phyloP scores from a whole-genome alignment of 331 rosid species.

The Quercus tomentella region DNA sequence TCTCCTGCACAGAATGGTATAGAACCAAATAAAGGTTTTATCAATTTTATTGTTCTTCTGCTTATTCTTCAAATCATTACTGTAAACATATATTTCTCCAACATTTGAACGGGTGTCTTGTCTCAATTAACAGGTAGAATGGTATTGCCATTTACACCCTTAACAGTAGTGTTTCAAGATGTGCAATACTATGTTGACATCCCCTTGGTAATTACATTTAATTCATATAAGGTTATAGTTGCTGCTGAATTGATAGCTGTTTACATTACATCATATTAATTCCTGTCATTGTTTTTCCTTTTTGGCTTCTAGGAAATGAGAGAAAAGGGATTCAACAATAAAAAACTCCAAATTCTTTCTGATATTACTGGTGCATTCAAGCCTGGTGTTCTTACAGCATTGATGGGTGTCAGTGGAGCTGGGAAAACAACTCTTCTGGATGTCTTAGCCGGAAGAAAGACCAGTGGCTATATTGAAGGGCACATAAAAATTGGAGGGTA shows the following conservation, averaged over 20 bases:
- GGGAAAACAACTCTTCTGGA: conserved; percentile 1
- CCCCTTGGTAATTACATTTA: conserved; percentile 30
- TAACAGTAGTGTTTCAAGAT: conserved; percentile 39
- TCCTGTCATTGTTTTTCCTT: background rate
- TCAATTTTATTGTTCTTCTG: background rate
- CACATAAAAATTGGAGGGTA: background rate
- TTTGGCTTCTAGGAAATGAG: conserved; percentile 1
- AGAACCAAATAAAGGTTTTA: background rate
- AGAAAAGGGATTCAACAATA: background rate
- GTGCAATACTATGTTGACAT: conserved; percentile 50
- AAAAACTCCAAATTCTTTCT: conserved; percentile 27
- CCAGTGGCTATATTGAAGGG: background rate
- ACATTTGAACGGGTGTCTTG: background rate
- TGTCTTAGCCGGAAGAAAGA: background rate
- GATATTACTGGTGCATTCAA: background rate
- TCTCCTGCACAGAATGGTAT: background rate
- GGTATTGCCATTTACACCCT: conserved; percentile 54
- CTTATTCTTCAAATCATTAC: background rate
- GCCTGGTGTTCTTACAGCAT: conserved; percentile 5
- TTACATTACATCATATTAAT: background rate
- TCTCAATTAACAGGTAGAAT: conserved; percentile 28
- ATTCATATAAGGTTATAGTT: background rate
- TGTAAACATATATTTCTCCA: background rate
- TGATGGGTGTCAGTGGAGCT: conserved; percentile 12
- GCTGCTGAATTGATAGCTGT: background rate